Evolutionary conservation across 768 basidiomycete genomes (phyloP), one percentile per base, ranked within the genome.

Genomic region (Lentinula aciculospora): DNA sequence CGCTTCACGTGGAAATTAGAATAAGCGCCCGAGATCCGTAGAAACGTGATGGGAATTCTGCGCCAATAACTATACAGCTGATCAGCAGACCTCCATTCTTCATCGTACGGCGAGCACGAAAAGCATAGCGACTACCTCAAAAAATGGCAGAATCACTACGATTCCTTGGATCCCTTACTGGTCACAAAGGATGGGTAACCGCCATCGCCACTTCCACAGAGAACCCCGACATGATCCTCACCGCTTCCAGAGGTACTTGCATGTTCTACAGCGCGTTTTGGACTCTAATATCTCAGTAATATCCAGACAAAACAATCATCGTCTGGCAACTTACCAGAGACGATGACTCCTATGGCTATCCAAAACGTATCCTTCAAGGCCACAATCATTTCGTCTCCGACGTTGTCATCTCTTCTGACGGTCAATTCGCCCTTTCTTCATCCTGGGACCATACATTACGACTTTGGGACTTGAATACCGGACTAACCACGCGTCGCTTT

Each of bases 381-480:
- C 97, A 99, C 82, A 98, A 98, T 79, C 96, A 97, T 81, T 98
- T 98, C 72, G 95, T 98, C 59, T 98, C 94, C 39, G 95, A 98
- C 71, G 92, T 98, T 66, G 96, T 97, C 67, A 95, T 98, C 73
- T 98, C 96, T 60, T 97, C 96, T 60, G 97, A 99, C 72, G 97
- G 97, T 68, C 96, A 98, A 78, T 98, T 98, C 74, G 96, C 97
- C 46, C 89, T 99, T 61, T 98, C 97, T 62, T 91, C 97, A 37
- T 98, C 96, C 42, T 98, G 97, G 97, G 97, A 99, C 79, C 96
- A 98, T 81, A 98, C 97, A 37, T 90, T 99, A 67, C 92, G 97
- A 69, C 88, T 99, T 60, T 99, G 97, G 97, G 97, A 99, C 76
- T 84, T 99, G 61, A 98, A 98, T 85, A 98, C 90, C 49, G 97